Percentiles rank a stretch among this genome's conserved stretches.
phyloP scores from a whole-genome alignment of 2,329 filamentous ascomycete species.

The Aureobasidium zeae region DNA sequence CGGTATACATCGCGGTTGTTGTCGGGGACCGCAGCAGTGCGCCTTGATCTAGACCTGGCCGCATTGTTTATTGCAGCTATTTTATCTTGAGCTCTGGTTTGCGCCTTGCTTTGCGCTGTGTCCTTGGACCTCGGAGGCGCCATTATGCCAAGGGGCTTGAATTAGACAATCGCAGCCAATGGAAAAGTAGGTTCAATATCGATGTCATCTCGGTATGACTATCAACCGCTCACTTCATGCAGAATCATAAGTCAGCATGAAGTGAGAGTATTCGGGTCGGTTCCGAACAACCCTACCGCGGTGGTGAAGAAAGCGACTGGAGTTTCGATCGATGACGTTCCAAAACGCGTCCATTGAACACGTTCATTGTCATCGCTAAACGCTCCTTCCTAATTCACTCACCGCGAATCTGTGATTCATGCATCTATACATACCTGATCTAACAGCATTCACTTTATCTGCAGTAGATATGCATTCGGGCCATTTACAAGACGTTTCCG shows the following conservation, averaged over 20 bases:
- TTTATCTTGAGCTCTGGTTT: conserved; percentile 16
- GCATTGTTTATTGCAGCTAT: conserved; percentile 13
- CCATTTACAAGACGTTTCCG: not conserved
- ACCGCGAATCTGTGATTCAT: too few species aligned
- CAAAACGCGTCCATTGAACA: conserved; percentile 10
- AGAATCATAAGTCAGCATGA: not conserved
- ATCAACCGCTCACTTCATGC: not conserved
- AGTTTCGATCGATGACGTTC: too few species aligned
- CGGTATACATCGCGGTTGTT: conserved; percentile 16
- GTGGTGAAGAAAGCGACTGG: too few species aligned
- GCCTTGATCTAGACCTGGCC: not conserved
- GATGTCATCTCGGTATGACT: not conserved
- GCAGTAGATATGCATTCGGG: not conserved
- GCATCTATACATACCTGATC: too few species aligned
- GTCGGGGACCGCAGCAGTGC: conserved; percentile 1
- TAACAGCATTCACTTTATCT: not conserved
- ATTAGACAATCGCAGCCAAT: not conserved
- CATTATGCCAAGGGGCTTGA: conserved; percentile 1
- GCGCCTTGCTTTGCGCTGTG: conserved; percentile 13
- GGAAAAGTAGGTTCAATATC: not conserved
- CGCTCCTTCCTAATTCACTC: too few species aligned
- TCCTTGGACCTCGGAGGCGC: not conserved
- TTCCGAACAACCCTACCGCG: too few species aligned
- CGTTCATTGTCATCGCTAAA: conserved; percentile 4
- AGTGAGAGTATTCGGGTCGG: too few species aligned